phyloP scores from a whole-genome alignment of 2,329 filamentous ascomycete species.

The Alternaria panax region DNA sequence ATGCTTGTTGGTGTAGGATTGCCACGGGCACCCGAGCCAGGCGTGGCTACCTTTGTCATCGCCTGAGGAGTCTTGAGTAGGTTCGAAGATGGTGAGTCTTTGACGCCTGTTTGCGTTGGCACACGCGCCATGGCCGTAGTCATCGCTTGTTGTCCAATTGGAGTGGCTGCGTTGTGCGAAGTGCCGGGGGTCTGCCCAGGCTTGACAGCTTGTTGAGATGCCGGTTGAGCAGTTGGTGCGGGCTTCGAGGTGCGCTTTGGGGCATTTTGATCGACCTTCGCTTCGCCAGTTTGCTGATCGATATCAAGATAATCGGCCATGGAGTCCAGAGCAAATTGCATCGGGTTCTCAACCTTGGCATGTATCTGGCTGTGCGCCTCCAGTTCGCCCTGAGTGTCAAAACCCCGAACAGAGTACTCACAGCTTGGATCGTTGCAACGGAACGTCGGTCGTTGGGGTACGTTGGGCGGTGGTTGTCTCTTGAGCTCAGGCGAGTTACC shows the following conservation, averaged over 20 bases:
- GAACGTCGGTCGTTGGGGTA: constrained; percentile 57
- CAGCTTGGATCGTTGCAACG: constrained; percentile 63
- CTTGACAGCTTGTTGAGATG: constrained; percentile 38
- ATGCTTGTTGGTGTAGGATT: constrained; percentile 45
- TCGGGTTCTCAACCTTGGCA: constrained; percentile 61
- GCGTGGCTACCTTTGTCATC: constrained; percentile 44
- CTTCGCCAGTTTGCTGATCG: constrained; percentile 54
- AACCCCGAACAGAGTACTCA: constrained; percentile 62
- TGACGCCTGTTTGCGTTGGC: constrained; percentile 48
- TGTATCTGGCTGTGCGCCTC: constrained; percentile 64
- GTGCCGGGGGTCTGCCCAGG: constrained; percentile 45
- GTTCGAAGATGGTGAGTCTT: constrained; percentile 47
- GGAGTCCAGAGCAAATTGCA: constrained; percentile 64
- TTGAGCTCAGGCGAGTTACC: constrained; percentile 56
- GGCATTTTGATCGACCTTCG: constrained; percentile 35
- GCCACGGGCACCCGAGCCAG: constrained; percentile 39
- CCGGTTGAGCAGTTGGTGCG: constrained; percentile 28
- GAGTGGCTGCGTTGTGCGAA: constrained; percentile 47
- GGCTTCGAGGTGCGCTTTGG: constrained; percentile 33
- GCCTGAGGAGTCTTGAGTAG: constrained; percentile 50
- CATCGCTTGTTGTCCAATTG: constrained; percentile 37
- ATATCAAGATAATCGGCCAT: constrained; percentile 60
- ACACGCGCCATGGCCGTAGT: constrained; percentile 50
- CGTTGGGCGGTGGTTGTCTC: constrained; percentile 52
- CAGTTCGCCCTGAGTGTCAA: constrained; percentile 62